These are phyloP conservation scores for Sanguinoderma infundibulare DNA, from an alignment of 1,284 basidiomycete species.

Conservation along the genomic window DNA sequence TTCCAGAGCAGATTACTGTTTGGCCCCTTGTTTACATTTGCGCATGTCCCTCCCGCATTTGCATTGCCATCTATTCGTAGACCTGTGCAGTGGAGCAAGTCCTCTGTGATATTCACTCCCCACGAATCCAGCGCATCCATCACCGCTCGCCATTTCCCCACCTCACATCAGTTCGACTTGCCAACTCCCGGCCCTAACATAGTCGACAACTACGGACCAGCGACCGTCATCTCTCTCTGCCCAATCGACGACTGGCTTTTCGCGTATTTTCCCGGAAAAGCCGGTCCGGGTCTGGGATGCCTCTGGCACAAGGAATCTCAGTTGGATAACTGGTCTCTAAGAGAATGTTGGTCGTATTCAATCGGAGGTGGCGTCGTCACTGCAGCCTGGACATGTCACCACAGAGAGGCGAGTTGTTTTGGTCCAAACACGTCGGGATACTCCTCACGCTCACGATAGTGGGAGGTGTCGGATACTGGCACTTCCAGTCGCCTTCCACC, in stretches of 20 bases:
- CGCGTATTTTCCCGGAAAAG: constrained; percentile 70
- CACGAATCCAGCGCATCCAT: constrained; percentile 64
- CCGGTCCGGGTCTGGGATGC: constrained; percentile 60
- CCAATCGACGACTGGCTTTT: constrained; percentile 68
- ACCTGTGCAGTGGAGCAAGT: constrained; percentile 70
- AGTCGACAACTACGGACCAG: constrained; percentile 58
- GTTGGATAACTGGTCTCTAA: constrained; percentile 64
- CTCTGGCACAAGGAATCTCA: constrained; percentile 63
- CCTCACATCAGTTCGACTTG: constrained; percentile 64
- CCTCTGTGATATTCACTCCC: constrained; percentile 69
- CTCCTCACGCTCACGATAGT: constrained; percentile 25
- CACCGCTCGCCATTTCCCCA: constrained; percentile 69
- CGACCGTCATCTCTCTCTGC: constrained; percentile 62
- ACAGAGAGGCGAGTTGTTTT: constrained; percentile 56
- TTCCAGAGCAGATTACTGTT: neutral
- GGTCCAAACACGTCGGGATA: too few relatives aligned
- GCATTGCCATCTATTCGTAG: constrained; percentile 38
- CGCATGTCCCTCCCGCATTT: neutral
- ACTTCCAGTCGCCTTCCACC: constrained; percentile 36
- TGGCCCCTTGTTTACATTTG: neutral
- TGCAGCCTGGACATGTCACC: constrained; percentile 61
- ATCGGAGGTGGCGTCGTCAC: constrained; percentile 60
- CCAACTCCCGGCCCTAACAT: constrained; percentile 50
- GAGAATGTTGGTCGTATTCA: constrained; percentile 59
- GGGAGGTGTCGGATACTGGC: constrained; percentile 35